These are phyloP conservation scores for Ilex asprella DNA, from an alignment of 257 asterid genomes.

Conservation along the genomic window DNA sequence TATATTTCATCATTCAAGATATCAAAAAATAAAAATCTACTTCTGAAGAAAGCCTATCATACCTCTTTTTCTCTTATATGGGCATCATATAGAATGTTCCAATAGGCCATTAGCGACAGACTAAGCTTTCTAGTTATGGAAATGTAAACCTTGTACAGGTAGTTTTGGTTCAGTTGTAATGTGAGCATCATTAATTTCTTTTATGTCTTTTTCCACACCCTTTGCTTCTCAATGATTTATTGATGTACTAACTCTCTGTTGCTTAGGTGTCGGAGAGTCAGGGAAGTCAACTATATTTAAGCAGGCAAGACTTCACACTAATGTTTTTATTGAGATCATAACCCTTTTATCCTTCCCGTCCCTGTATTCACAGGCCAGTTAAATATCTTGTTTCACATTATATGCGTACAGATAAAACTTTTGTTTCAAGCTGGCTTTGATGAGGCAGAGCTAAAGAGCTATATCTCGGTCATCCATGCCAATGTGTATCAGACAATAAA, in stretches of 20 bases:
- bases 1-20: no score
- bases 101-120: not conserved
- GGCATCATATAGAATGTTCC: no score
- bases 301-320: constrained; percentile 61
- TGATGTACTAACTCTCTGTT: not conserved
- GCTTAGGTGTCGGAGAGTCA: constrained; percentile 90
- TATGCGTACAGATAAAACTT: constrained; percentile 81
- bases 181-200: not conserved
- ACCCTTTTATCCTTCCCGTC: not conserved
- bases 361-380: not conserved
- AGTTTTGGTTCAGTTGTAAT: not conserved
- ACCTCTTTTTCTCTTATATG: no score
- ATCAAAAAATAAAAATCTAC: no score
- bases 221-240: not conserved
- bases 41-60: no score
- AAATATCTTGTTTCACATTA: not conserved
- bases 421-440: constrained; percentile 94
- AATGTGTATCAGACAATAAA: constrained; percentile 97
- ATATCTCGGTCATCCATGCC: constrained; percentile 95
- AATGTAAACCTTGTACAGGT: not conserved
- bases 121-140: not conserved
- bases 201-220: not conserved
- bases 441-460: constrained; percentile 87
- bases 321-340: constrained; percentile 5
- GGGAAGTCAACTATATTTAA: constrained; percentile 99